Base-by-base conservation (phyloP, 2,329 filamentous ascomycete genomes). In the Penicillium aurantiogriseum region DNA sequence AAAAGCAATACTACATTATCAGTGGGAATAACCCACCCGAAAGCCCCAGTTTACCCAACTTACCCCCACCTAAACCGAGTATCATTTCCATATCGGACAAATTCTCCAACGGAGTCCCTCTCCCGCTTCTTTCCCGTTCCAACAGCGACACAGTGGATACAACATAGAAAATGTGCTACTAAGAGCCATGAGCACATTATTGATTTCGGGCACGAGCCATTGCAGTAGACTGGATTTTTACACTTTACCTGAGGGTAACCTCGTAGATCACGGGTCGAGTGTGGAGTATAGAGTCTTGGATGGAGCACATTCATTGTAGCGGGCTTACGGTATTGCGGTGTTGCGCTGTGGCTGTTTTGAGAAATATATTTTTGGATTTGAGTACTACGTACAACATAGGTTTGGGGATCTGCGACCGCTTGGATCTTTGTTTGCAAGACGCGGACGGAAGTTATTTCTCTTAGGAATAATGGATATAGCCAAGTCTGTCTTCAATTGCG, bases 41-140 rank as follows among this genome's bases (percentile, higher is more conserved):
- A 40, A 40, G 39, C 31, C n/a, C 47, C 47, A 51, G 38, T 55
- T 33, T 23, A 29, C 23, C 25, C 8, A 39, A 39, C 5, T 35
- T 38, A 13, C 29, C 48, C 54, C 54, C 54, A 56, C 54, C 25
- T 31, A 17, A 21, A 19, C 15, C 31, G 40, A 33, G 35, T 23
- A 56, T 56, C 54, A 29, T 53, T 56, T 21, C 54, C 54, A 52
- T 25, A 56, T 56, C 49, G 49, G 54, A 52, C 11, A 10, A n/a
- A 31, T 44, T 5, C n/a, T 56, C 39, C 21, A 56, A 51, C 39
- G 35, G 19, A 40, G 42, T 56, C 50, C 27, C 17, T 53, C 42
- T 40, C 42, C 54, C 54, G 42, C 36, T 52, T 47, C 31, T 46
- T 45, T 39, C 35, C 48, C 35, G 31, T 35, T 52, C 35, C n/a